Base-by-base conservation (phyloP, 371 early-diverging fungal species). In the Apophysomyces sp. region DNA sequence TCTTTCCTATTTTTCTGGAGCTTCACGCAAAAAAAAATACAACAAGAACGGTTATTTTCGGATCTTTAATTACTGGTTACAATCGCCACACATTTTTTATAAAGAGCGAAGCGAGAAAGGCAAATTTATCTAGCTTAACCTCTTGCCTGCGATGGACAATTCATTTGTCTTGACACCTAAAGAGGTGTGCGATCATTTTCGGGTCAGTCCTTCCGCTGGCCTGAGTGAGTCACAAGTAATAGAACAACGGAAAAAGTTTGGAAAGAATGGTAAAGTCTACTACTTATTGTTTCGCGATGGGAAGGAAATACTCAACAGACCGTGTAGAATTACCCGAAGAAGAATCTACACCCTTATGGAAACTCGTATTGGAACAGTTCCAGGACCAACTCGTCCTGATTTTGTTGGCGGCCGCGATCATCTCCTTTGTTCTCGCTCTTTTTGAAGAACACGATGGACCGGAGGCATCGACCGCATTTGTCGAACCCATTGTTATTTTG, bases 351-450 rank as follows among this genome's bases (percentile, higher is more conserved):
- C 95, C 99, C 21, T 74, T 97, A 11, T 95, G 94, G 89, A 80
- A 92, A 65, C 84, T 97, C 60, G 89, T 98, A 57, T 69, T 94
- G 61, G 98, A 95, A 70, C 98, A 98, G 78, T 98, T 98, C 75
- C 83, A 97, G 80, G 99, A 98, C 79, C 96, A 97, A 73, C 90
- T 98, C 28, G 99, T 98, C 27, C 76, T 96, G 56, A 98, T 98
- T 58, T 83, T 98, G 31, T 78, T 98, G 7, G 85, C 77, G 55
- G 96, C 99, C 21, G 99, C 99, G 52, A 86, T 82, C 37, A 81
- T 98, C 29, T 97, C 98, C 26, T 93, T 98, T 71, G 92, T 92
- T 15, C 83, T 98, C 26, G 98, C 99, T 39, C 73, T 91, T 12
- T 82, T 97, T 58, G 99, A 97, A 68, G 93, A 91, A 44, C 78